Evolutionary conservation across 1,139 yeast genomes (phyloP).

Genomic region (Torulaspora globosa): DNA sequence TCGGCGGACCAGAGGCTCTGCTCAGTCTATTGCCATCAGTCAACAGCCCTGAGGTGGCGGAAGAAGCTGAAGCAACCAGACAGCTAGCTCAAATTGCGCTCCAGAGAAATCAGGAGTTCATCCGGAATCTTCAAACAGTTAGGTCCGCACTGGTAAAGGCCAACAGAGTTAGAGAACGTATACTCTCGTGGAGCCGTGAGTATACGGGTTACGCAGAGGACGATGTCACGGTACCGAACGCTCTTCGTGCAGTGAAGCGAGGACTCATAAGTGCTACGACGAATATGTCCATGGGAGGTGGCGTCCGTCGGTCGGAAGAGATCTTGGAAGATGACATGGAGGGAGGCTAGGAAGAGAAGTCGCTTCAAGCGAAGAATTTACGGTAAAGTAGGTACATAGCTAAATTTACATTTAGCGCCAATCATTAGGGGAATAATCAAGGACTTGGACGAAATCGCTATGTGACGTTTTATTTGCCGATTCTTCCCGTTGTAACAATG

Average conservation of each 20-base stretch:
- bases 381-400: neutral
- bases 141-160: slow-evolving; percentile 76
- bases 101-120: slow-evolving; percentile 87
- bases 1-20: slow-evolving; percentile 30
- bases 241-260: slow-evolving; percentile 36
- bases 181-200: slow-evolving; percentile 80
- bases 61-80: slow-evolving; percentile 59
- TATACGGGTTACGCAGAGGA: slow-evolving; percentile 66
- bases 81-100: slow-evolving; percentile 66
- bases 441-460: slow-evolving; percentile 39
- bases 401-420: slow-evolving; percentile 27
- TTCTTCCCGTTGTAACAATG: slow-evolving; percentile 36
- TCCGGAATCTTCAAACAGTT: slow-evolving; percentile 66
- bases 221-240: slow-evolving; percentile 37
- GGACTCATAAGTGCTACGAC: slow-evolving; percentile 38
- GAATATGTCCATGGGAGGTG: slow-evolving; percentile 30
- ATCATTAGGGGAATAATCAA: slow-evolving; percentile 38
- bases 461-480: slow-evolving; percentile 8
- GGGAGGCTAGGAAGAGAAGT: neutral
- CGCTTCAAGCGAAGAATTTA: neutral
- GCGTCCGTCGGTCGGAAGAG: slow-evolving; percentile 18
- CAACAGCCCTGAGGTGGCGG: slow-evolving; percentile 45
- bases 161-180: slow-evolving; percentile 63
- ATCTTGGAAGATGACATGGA: slow-evolving; percentile 21
- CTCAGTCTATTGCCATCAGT: slow-evolving; percentile 37